phyloP scores from a whole-genome alignment of 305 asterid species.

The Plantago coronopus region DNA sequence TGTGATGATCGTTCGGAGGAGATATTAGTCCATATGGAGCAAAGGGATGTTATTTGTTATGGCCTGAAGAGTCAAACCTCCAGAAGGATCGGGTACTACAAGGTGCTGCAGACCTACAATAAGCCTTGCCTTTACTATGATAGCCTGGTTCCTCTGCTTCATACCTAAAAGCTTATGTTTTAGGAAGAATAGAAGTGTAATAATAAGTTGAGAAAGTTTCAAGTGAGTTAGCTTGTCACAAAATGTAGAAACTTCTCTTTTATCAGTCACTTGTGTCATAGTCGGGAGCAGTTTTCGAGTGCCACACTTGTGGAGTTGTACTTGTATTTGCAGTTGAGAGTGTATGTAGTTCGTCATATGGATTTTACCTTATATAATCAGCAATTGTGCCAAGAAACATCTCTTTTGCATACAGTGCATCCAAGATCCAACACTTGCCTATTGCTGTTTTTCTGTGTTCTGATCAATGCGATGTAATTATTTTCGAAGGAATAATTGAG shows the following conservation, averaged over 20 bases:
- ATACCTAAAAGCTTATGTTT: not conserved
- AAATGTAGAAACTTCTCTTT: not conserved
- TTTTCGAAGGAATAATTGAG: too few species aligned
- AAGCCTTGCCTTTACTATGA: constrained; percentile 41
- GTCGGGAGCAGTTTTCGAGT: not conserved
- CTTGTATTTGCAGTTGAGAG: constrained; percentile 1
- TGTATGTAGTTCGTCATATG: not conserved
- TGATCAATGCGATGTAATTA: too few species aligned
- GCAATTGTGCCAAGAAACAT: too few species aligned
- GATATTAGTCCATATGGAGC: constrained; percentile 38
- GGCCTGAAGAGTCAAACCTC: constrained; percentile 20
- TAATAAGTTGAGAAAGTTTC: not conserved
- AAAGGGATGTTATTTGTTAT: constrained; percentile 34
- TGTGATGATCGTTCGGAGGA: constrained; percentile 33
- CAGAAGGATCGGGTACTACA: constrained; percentile 28
- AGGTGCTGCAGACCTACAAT: constrained; percentile 36
- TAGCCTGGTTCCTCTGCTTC: constrained; percentile 31
- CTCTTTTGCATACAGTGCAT: too few species aligned
- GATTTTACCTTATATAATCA: too few species aligned
- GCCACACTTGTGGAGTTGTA: constrained; percentile 2
- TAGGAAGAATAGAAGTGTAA: not conserved
- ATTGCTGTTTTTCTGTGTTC: too few species aligned
- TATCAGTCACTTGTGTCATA: not conserved
- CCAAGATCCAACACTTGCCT: too few species aligned
- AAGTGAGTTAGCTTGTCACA: not conserved